phyloP scores from a whole-genome alignment of 345 rosid species.

The Brassica nigra region DNA sequence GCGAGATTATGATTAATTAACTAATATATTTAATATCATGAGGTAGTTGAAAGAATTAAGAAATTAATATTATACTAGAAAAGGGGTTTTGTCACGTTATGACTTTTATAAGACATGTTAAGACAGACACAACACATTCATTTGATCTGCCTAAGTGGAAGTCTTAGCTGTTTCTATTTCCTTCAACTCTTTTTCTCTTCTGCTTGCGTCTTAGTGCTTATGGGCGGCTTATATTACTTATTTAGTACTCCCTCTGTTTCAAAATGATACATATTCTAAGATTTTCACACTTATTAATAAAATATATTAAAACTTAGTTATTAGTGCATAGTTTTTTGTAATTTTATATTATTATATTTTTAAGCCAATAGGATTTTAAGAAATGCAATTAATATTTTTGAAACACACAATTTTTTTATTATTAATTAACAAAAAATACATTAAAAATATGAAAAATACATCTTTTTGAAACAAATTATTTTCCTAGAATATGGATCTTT shows the following conservation, averaged over 20 bases:
- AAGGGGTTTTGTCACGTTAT: conserved; percentile 37
- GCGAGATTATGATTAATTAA: conserved; percentile 11
- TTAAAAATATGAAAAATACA: too few species aligned
- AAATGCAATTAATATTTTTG: too few species aligned
- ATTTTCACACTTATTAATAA: too few species aligned
- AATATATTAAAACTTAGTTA: too few species aligned
- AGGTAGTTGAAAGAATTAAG: conserved; percentile 30
- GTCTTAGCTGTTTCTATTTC: conserved; percentile 42
- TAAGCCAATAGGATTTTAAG: too few species aligned
- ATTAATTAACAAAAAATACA: too few species aligned
- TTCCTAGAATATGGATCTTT: too few species aligned
- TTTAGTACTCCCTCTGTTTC: not conserved
- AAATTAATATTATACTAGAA: conserved; percentile 21
- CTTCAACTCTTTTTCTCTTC: not conserved
- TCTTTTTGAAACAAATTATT: too few species aligned
- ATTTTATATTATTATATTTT: too few species aligned
- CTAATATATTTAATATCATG: conserved; percentile 13
- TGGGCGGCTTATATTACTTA: conserved; percentile 40
- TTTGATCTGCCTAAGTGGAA: conserved; percentile 38
- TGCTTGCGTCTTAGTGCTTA: conserved; percentile 20
- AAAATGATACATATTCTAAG: too few species aligned
- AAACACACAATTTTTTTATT: too few species aligned
- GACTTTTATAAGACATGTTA: conserved; percentile 35
- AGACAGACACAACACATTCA: conserved; percentile 43
- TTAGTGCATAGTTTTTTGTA: too few species aligned